Evolutionary conservation across 129 eudicot species (phyloP).

Genomic region (carrot (Daucus carota)): DNA sequence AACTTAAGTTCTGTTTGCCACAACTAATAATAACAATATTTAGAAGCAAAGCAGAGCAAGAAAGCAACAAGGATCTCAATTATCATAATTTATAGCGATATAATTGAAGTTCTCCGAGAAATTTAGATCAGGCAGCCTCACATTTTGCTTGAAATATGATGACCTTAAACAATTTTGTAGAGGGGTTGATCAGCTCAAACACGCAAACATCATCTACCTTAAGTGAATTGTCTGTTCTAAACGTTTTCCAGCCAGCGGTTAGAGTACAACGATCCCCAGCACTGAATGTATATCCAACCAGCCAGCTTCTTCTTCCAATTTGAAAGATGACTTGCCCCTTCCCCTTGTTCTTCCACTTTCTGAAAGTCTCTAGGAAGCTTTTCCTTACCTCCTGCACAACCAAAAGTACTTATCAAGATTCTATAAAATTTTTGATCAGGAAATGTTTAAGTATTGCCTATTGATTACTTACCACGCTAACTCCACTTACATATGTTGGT

Average conservation of each 20-base stretch:
- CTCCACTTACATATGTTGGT: neutral
- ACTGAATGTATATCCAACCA: neutral
- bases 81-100: neutral
- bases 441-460: neutral
- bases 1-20: neutral
- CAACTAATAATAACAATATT: neutral
- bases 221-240: neutral
- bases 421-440: neutral
- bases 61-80: neutral
- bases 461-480: slow-evolving; percentile 13
- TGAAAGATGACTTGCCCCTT: neutral
- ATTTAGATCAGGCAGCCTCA: neutral
- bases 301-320: neutral
- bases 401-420: neutral
- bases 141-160: neutral
- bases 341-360: neutral
- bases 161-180: neutral
- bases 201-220: slow-evolving; percentile 1
- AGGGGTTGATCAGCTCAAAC: slow-evolving; percentile 8
- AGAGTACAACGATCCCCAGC: neutral
- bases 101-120: neutral
- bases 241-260: slow-evolving; percentile 10
- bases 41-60: neutral
- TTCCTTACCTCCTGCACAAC: neutral
- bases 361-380: neutral